Conservation (phyloP, 2,329 filamentous ascomycete species). For the Rutstroemia sp. region DNA sequence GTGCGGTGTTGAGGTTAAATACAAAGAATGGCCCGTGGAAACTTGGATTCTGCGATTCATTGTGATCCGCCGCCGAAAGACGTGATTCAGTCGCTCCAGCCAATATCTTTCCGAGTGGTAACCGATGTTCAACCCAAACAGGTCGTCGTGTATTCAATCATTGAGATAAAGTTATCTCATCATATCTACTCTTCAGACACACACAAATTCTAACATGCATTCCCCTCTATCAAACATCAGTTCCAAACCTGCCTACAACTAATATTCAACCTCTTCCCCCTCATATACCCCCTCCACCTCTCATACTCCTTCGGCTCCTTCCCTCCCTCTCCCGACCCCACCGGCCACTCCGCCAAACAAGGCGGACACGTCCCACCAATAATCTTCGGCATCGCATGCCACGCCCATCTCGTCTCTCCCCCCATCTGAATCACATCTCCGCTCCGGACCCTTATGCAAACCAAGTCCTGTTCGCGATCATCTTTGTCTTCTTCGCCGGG, state of each 20-base stretch:
- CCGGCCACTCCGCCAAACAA: constrained; percentile 70
- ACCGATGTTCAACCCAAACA: not conserved
- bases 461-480: constrained; percentile 26
- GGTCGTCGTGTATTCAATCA: not conserved
- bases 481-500: constrained; percentile 20
- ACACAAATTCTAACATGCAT: not conserved
- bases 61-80: not conserved
- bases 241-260: constrained; percentile 84
- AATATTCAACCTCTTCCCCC: constrained; percentile 76
- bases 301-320: constrained; percentile 38
- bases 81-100: not conserved
- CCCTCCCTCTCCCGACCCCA: constrained; percentile 26
- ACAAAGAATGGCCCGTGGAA: not conserved
- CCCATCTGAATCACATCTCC: constrained; percentile 92
- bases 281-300: constrained; percentile 83
- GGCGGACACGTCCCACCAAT: constrained; percentile 70
- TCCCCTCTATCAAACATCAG: constrained; percentile 9
- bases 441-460: constrained; percentile 65
- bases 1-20: not conserved
- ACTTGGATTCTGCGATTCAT: not conserved
- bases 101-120: too few species aligned
- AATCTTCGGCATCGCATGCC: constrained; percentile 92
- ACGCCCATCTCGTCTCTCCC: constrained; percentile 73
- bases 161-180: not conserved
- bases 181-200: not conserved